Conservation (phyloP, 192 early-diverging fungal genomes). For the Entomortierella parvispora region DNA sequence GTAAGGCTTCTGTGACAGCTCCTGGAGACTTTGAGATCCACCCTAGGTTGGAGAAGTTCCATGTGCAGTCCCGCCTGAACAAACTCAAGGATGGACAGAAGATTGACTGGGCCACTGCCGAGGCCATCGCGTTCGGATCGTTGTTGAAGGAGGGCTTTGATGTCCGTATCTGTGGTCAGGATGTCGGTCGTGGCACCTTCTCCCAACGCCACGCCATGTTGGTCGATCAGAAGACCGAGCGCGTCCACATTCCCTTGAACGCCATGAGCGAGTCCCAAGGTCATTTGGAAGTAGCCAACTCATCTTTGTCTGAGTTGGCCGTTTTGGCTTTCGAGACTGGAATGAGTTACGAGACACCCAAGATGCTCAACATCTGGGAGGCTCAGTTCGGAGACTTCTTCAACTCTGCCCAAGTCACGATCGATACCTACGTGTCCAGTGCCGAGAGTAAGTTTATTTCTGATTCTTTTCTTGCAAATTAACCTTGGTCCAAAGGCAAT, state of each 20-base stretch:
- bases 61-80: conserved; percentile 83
- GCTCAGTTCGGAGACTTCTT: conserved; percentile 99
- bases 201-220: conserved; percentile 98
- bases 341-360: conserved; percentile 90
- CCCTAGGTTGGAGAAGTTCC: conserved; percentile 89
- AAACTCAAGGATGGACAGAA: conserved; percentile 72
- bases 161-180: conserved; percentile 96
- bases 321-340: conserved; percentile 97
- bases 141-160: conserved; percentile 85
- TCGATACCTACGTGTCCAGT: conserved; percentile 90
- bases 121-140: conserved; percentile 91
- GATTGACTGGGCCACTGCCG: conserved; percentile 96
- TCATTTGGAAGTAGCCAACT: conserved; percentile 84
- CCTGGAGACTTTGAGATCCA: conserved; percentile 80
- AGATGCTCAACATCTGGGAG: conserved; percentile 93
- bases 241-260: conserved; percentile 89
- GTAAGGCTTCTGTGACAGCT: conserved; percentile 77
- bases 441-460: conserved; percentile 69
- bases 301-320: conserved; percentile 91
- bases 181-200: conserved; percentile 98
- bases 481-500: too few species aligned
- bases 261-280: conserved; percentile 51
- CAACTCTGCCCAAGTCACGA: conserved; percentile 95
- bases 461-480: background rate
- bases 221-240: conserved; percentile 91